Conservation (phyloP, 73 alveolate genomes). For the Symbiodinium pilosum region DNA sequence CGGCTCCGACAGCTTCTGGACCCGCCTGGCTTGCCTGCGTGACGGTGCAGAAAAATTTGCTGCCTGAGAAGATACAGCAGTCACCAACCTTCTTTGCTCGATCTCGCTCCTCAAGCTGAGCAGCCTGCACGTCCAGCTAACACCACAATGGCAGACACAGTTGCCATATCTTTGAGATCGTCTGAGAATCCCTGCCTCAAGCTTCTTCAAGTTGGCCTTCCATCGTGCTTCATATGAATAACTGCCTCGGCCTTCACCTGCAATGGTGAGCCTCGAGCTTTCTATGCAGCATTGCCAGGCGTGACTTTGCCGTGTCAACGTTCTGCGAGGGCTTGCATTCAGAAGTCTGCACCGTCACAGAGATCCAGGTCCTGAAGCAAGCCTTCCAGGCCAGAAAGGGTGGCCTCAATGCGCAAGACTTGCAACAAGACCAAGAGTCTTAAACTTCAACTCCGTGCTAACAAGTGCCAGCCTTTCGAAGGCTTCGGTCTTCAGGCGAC, state of each 20-base stretch:
- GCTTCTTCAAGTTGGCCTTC: neutral
- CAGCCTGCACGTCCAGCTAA: neutral
- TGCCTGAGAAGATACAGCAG: no score
- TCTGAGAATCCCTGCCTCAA: neutral
- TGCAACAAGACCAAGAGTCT: neutral
- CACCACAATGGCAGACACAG: neutral
- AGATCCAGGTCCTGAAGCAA: slow-evolving; percentile 25
- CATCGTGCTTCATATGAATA: neutral
- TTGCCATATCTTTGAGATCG: neutral
- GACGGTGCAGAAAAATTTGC: no score
- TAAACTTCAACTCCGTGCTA: neutral
- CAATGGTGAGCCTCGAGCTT: slow-evolving; percentile 24
- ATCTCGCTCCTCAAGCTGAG: neutral
- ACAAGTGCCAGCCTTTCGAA: slow-evolving; percentile 17
- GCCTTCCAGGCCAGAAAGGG: slow-evolving; percentile 36
- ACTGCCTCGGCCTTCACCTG: no score
- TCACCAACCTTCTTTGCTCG: neutral
- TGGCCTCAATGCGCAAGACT: neutral
- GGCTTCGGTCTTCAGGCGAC: slow-evolving; percentile 22
- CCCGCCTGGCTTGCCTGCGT: no score
- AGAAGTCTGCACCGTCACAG: neutral
- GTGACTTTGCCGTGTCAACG: slow-evolving; percentile 61
- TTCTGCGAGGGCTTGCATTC: neutral
- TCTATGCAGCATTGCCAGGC: slow-evolving; percentile 67
- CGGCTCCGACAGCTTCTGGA: neutral